Evolutionary conservation across 106 monocot genomes (phyloP).

Genomic region (Allium cepa): DNA sequence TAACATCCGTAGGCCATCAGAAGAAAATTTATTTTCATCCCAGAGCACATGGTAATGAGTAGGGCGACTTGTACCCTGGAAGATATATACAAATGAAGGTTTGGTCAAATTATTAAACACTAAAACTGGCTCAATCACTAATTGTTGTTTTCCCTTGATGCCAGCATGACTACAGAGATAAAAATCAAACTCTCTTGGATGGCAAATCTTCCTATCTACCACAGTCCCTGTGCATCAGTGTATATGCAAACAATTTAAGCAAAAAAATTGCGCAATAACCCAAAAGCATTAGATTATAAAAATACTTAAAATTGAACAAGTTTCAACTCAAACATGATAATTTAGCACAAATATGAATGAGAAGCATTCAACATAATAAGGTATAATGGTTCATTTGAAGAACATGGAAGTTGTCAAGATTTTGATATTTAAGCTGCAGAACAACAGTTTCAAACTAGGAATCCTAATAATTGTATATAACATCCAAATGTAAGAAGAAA

Average conservation of each 20-base stretch:
- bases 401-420: no score
- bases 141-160: slow-evolving; percentile 43
- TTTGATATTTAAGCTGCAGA: no score
- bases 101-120: not conserved
- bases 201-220: slow-evolving; percentile 65
- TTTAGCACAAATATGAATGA: not conserved
- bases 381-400: no score
- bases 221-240: slow-evolving; percentile 28
- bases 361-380: not conserved
- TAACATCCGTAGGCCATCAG: slow-evolving; percentile 42
- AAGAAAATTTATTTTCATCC: slow-evolving; percentile 66
- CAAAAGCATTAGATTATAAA: not conserved
- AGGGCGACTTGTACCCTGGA: slow-evolving; percentile 74
- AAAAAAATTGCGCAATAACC: not conserved
- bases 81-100: not conserved
- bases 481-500: not conserved
- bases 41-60: slow-evolving; percentile 77
- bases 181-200: slow-evolving; percentile 80
- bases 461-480: not conserved
- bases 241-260: not conserved
- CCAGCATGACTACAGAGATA: slow-evolving; percentile 84
- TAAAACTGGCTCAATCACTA: not conserved
- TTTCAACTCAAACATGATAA: not conserved
- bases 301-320: not conserved
- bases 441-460: no score